Evolutionary conservation across 345 rosid species (phyloP), one percentile per base, ranked within the genome.

Genomic region (Chamaenerion angustifolium): DNA sequence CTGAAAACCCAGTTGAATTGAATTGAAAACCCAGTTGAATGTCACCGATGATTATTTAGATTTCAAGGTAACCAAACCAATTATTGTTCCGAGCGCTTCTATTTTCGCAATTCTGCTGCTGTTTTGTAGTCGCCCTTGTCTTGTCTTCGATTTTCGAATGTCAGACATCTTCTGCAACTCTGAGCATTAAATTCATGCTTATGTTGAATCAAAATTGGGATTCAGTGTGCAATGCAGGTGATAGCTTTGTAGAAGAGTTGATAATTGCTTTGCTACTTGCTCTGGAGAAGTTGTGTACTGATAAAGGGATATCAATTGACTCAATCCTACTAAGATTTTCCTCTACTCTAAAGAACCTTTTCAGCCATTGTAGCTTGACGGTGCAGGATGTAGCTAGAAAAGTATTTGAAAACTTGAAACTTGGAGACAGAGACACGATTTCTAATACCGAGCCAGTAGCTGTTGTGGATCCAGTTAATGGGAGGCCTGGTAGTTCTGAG

Each of bases 321-420:
- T 84, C 94, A 10, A 31, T 31, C 37, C 37, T 3, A 31, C 37
- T 7, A 31, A 94, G 89, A 59, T 65, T 82, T 66, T 78, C 76
- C 76, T 69, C 49, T 59, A 72, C 90, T 15, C 72, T 92, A 56
- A 63, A 71, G 74, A 71, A 61, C 56, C 90, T 92, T 65, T 77
- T 80, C 57, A 72, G 72, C 63, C 94, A 84, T 64, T 62, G 57
- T 52, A 75, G 76, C 65, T 69, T 68, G 46, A 76, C 54, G 54
- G 70, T 87, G 68, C 89, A 70, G 75, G 90, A 80, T 45, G 74
- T 62, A 56, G 96, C 95, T 49, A 76, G 72, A 61, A 76, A 71
- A 49, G 69, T 87, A 6, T 67, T 62, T 49, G 75, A 64, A 72
- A 61, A 75, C 66, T 87, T 85, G 93, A 78, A 80, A 64, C 66